phyloP scores from a whole-genome alignment of 1,284 basidiomycete species.

The Bjerkandera adusta region DNA sequence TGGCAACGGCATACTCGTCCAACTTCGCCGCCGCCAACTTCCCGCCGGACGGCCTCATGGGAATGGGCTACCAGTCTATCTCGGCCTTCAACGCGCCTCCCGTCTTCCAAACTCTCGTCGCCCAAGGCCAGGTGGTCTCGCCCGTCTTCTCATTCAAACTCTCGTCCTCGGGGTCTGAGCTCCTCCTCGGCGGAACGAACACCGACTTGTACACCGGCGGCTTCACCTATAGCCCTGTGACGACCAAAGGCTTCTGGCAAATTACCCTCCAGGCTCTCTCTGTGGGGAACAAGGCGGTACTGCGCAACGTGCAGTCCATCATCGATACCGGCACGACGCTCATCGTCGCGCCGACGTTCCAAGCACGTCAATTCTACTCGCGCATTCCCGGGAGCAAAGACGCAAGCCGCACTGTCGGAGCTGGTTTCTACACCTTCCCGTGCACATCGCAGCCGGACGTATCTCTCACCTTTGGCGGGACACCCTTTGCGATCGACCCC shows the following conservation, averaged over 20 bases:
- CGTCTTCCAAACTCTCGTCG: constrained; percentile 45
- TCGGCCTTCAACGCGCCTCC: constrained; percentile 35
- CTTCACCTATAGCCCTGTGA: constrained; percentile 36
- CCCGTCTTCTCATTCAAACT: constrained; percentile 58
- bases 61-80: constrained; percentile 42
- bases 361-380: constrained; percentile 42
- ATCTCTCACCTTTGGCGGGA: constrained; percentile 42
- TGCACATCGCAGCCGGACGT: constrained; percentile 36
- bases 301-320: constrained; percentile 29
- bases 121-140: constrained; percentile 34
- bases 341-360: constrained; percentile 43
- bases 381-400: constrained; percentile 39
- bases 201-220: constrained; percentile 35
- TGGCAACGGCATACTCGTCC: constrained; percentile 44
- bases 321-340: constrained; percentile 50
- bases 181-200: constrained; percentile 57
- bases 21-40: constrained; percentile 35
- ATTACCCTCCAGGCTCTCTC: constrained; percentile 34
- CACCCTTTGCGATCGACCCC: constrained; percentile 35
- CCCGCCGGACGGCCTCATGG: constrained; percentile 47
- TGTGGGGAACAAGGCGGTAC: constrained; percentile 27
- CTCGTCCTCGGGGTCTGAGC: constrained; percentile 40
- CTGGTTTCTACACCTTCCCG: constrained; percentile 40
- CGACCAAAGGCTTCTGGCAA: constrained; percentile 41
- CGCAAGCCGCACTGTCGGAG: constrained; percentile 30